Percentiles rank a stretch among this genome's conserved stretches.
phyloP scores from a whole-genome alignment of 495 filamentous ascomycete species.

The Penicillium flavigenum region DNA sequence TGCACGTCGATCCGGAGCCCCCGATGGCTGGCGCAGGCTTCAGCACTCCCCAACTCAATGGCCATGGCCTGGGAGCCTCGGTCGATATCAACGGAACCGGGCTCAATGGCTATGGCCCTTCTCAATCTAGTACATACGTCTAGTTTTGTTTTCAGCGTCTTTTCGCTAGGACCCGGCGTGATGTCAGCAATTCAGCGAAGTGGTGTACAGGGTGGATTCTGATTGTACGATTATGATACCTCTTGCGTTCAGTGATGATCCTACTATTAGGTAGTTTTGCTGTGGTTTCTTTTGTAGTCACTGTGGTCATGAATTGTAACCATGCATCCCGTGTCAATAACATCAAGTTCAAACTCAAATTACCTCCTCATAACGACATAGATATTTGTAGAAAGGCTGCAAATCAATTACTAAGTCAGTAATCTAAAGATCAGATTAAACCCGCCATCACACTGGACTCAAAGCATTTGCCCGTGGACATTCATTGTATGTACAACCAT shows the following conservation, averaged over 20 bases:
- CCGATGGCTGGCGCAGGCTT: conserved; percentile 7
- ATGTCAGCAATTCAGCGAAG: conserved; percentile 25
- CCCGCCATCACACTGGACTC: not conserved
- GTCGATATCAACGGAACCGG: conserved; percentile 29
- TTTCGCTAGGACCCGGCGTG: conserved; percentile 26
- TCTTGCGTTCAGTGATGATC: conserved; percentile 39
- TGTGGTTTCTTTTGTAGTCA: not conserved
- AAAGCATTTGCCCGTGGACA: not conserved
- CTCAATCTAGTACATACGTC: conserved; percentile 50
- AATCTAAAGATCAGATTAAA: not conserved
- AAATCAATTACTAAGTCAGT: not conserved
- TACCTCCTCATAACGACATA: not conserved
- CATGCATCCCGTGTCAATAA: not conserved
- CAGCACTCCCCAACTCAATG: conserved; percentile 32
- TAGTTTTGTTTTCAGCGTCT: conserved; percentile 33
- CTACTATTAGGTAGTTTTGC: conserved; percentile 23
- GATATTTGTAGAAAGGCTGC: not conserved
- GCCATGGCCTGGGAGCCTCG: conserved; percentile 27
- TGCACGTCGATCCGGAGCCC: conserved; percentile 50
- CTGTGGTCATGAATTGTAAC: conserved; percentile 1
- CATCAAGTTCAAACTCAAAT: not conserved
- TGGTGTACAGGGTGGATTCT: conserved; percentile 42
- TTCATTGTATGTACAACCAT: not conserved
- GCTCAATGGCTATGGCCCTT: conserved; percentile 42
- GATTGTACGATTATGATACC: conserved; percentile 56